Base-by-base conservation (phyloP, 768 basidiomycete genomes). In the Gymnopilus junonius region DNA sequence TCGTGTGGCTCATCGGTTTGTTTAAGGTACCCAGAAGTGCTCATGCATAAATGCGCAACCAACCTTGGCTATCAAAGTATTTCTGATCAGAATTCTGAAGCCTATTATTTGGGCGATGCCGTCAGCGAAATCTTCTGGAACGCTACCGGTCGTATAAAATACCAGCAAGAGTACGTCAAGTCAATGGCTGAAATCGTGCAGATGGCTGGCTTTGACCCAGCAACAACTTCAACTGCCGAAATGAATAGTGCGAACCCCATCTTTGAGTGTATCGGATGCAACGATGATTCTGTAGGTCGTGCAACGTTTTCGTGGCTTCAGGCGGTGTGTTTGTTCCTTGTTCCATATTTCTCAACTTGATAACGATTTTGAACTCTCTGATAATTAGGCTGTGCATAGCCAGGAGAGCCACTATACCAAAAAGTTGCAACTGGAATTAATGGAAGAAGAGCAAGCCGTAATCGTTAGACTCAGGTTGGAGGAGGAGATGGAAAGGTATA, bases 121-220 rank as follows among this genome's bases (percentile, higher is more conserved):
- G 23, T 50, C 29, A 6, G 39, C 8, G 27, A 43, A 23, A 46
- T 23, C 7, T 29, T 43, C 29, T 68, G 67, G 67, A 68, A 68
- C 21, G 27, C 14, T 12, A 8, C 23, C 15, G 25, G 45, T 8
- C 8, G 20, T 10, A 62, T 70, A 8, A 40, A 11, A 11, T 58
- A 62, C 27, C 12, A 53, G 21, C n/a, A 8, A 10, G 29, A 35
- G 12, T 20, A 15, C 5, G 43, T 32, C 8, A 29, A 46, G 10
- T 12, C 45, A 3, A 11, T 65, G 11, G 20, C 27, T 5, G 54
- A 51, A 10, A 48, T 67, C 48, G 46, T 67, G 43, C 64, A 69
- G 37, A 66, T 71, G 39, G 69, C 67, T 58, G 71, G 70, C n/a
- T 55, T 65, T 23, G 66, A 75, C 61, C 71, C 71, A 8, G 58